Evolutionary conservation across 192 early-diverging fungal genomes (phyloP).

Genomic region (Entrophospora sp.): DNA sequence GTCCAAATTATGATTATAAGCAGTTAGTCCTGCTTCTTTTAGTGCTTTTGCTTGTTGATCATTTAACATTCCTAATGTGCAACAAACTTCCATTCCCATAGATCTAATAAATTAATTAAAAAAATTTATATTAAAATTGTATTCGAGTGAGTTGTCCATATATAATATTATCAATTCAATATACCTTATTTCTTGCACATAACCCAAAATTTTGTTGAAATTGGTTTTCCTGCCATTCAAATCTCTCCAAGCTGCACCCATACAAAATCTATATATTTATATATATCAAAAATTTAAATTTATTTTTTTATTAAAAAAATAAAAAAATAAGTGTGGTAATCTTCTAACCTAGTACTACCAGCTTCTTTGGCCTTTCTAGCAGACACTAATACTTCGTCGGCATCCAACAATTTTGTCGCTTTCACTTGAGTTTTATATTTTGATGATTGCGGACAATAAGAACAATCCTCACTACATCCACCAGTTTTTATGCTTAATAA

Average conservation of each 20-base stretch:
- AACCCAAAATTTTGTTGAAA: slow-evolving; percentile 67
- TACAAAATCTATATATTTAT: slow-evolving; percentile 51
- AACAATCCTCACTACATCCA: slow-evolving; percentile 76
- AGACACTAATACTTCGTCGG: slow-evolving; percentile 59
- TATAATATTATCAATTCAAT: too few relatives aligned
- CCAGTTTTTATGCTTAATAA: slow-evolving; percentile 76
- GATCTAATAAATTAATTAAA: slow-evolving; percentile 29
- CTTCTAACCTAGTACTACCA: slow-evolving; percentile 59
- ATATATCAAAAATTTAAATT: slow-evolving; percentile 6
- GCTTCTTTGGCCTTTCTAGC: slow-evolving; percentile 67
- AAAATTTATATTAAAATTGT: not conserved
- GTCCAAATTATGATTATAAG: slow-evolving; percentile 83
- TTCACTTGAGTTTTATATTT: slow-evolving; percentile 59
- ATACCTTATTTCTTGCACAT: slow-evolving; percentile 69
- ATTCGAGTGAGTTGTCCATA: not conserved
- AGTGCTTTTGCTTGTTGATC: slow-evolving; percentile 61
- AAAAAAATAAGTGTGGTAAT: too few relatives aligned
- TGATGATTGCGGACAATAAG: slow-evolving; percentile 77
- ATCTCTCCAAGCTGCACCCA: slow-evolving; percentile 84
- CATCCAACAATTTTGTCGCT: slow-evolving; percentile 60
- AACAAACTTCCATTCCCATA: slow-evolving; percentile 86
- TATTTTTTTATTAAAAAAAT: not conserved
- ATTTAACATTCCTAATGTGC: slow-evolving; percentile 75
- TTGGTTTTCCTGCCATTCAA: slow-evolving; percentile 70
- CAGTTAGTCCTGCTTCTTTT: slow-evolving; percentile 76